Evolutionary conservation across 208 protist species (phyloP), one percentile per base, ranked within the genome.

Genomic region (Herpetomonas samuelpessoai): DNA sequence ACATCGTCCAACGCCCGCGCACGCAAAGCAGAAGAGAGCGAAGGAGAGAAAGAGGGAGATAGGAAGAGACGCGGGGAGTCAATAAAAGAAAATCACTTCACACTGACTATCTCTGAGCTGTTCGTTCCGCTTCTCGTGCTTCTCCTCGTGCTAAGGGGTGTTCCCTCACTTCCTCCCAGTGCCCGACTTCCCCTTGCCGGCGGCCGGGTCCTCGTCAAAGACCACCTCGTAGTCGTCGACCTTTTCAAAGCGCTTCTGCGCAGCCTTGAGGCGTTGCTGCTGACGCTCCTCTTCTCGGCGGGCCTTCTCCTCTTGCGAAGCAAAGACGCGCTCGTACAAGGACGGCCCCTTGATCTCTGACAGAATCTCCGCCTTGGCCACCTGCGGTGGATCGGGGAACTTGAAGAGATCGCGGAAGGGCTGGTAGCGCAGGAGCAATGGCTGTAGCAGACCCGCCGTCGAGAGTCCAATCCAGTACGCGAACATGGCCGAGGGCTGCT

Each of bases 391-490:
- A 30, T 94, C 88, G 0, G 86, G 88, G 68, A 95, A 92, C 1
- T 58, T 44, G 57, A 95, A 92, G 56, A 86, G 84, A 38, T 91
- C 75, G 18, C 88, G 82, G 62, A 95, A 95, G 18, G 82, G 79
- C 71, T 95, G 85, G 76, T 78, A 90, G 29, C 88, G 84, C 41
- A 95, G 74, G 25, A 95, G 51, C 19, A 95, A 58, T 2, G 88
- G 88, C 79, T 95, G 88, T 63, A 95, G 62, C 22, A 92, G 54
- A 54, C 88, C 88, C 0, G 76, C 82, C 3, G 69, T 82, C 0
- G 88, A 95, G 25, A 95, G 67, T 18, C 88, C 88, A 46, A 95
- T 92, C 86, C 88, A 95, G 74, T 95, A 95, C 10, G 81, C 83
- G 54, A 92, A 95, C 74, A 92, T 84, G n/a, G 85, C 82, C 4